These are phyloP conservation scores for Zygoascus flipseniorum DNA, from an alignment of 805 yeast species.

Conservation along the genomic window DNA sequence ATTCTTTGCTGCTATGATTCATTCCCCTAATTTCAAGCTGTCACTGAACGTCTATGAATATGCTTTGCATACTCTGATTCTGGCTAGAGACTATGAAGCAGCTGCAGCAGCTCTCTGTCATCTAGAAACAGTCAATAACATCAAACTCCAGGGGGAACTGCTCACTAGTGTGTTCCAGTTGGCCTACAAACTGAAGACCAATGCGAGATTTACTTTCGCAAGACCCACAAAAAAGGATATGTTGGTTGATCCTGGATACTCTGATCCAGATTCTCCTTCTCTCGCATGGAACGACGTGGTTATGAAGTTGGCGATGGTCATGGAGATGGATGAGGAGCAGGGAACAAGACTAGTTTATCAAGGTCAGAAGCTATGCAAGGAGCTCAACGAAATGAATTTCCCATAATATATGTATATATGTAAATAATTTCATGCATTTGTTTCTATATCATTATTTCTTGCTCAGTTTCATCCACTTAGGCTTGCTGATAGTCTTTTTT, in stretches of 20 bases:
- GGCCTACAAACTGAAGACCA: slow-evolving; percentile 5
- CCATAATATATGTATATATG: neutral
- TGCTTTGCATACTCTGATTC: slow-evolving; percentile 12
- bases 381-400: neutral
- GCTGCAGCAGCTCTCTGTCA: slow-evolving; percentile 12
- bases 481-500: slow-evolving; percentile 4
- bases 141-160: slow-evolving; percentile 8
- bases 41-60: slow-evolving; percentile 14
- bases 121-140: slow-evolving; percentile 11
- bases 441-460: slow-evolving; percentile 3
- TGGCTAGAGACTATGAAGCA: slow-evolving; percentile 10
- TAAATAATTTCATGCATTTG: neutral
- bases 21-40: slow-evolving; percentile 6
- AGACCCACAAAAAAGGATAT: slow-evolving; percentile 5
- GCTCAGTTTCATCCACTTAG: slow-evolving; percentile 14
- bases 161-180: slow-evolving; percentile 11
- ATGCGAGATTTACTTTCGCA: slow-evolving; percentile 4
- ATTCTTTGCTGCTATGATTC: slow-evolving; percentile 11
- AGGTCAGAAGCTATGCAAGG: slow-evolving; percentile 1
- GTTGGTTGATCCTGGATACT: neutral
- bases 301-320: neutral
- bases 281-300: neutral
- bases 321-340: neutral
- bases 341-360: neutral
- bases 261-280: neutral